Conservation (phyloP, 129 eudicot species). For the Pulicaria dysenterica region DNA sequence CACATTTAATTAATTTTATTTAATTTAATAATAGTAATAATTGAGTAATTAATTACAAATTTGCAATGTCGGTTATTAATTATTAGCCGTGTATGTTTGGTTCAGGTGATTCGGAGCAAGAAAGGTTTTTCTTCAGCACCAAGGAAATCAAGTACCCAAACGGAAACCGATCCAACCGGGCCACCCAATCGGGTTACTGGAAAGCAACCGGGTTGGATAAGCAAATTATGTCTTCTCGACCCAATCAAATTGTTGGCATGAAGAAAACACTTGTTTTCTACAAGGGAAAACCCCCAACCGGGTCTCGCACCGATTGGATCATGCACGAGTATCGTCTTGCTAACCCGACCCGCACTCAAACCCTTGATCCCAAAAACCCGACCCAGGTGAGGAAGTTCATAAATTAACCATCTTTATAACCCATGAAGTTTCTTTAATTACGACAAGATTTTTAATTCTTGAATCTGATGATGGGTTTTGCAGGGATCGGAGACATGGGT, state of each 20-base stretch:
- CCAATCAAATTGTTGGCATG: constrained; percentile 19
- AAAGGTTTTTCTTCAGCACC: constrained; percentile 32
- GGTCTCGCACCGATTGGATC: constrained; percentile 23
- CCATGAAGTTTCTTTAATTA: background rate
- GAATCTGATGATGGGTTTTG: background rate
- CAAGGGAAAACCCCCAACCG: constrained; percentile 27
- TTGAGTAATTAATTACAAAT: too few relatives aligned
- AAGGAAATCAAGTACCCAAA: constrained; percentile 27
- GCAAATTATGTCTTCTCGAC: background rate
- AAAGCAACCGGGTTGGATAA: constrained; percentile 9
- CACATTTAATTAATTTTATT: too few relatives aligned
- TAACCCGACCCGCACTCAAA: background rate
- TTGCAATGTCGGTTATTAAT: too few relatives aligned
- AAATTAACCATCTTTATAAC: background rate
- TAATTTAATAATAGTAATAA: too few relatives aligned
- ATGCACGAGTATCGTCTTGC: constrained; percentile 30
- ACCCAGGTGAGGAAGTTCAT: constrained; percentile 19
- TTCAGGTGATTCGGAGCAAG: constrained; percentile 18
- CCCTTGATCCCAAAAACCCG: too few relatives aligned
- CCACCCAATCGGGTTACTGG: constrained; percentile 19
- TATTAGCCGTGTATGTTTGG: too few relatives aligned
- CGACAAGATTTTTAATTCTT: background rate
- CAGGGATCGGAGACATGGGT: constrained; percentile 69
- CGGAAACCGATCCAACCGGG: constrained; percentile 24
- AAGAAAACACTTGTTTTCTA: constrained; percentile 34